Conservation (phyloP, 768 basidiomycete genomes). For the Mycena kentingensis region DNA sequence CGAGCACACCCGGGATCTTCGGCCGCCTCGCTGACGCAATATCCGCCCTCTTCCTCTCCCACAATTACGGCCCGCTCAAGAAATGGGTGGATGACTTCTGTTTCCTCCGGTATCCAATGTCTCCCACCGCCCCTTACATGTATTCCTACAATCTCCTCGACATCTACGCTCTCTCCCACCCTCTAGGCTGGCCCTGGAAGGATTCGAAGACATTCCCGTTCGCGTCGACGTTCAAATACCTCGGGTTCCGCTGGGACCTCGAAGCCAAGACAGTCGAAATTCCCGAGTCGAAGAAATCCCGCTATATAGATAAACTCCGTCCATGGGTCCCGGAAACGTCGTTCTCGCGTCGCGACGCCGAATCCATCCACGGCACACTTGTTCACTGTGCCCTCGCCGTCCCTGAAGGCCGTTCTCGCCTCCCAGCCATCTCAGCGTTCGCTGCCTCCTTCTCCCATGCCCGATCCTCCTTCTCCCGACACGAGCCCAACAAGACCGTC, state of each 20-base stretch:
- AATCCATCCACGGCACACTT: constrained; percentile 36
- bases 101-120: constrained; percentile 27
- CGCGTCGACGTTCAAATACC: constrained; percentile 31
- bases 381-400: constrained; percentile 37
- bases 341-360: constrained; percentile 22
- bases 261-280: constrained; percentile 29
- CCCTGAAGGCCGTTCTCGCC: constrained; percentile 29
- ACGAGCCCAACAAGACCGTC: constrained; percentile 16
- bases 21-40: constrained; percentile 33
- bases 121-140: not conserved
- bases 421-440: constrained; percentile 33
- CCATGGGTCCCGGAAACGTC: constrained; percentile 17
- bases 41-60: constrained; percentile 19
- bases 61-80: constrained; percentile 20
- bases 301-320: constrained; percentile 30
- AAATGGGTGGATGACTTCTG: constrained; percentile 42
- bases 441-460: constrained; percentile 23
- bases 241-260: constrained; percentile 41
- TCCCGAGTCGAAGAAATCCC: constrained; percentile 30
- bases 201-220: constrained; percentile 31
- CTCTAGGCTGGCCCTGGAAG: constrained; percentile 40
- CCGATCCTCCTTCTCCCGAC: constrained; percentile 11
- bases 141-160: constrained; percentile 23
- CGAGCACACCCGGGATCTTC: constrained; percentile 30
- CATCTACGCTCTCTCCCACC: constrained; percentile 24